phyloP scores from a whole-genome alignment of 78 protist genomes.

The Pigoraptor vietnamica region DNA sequence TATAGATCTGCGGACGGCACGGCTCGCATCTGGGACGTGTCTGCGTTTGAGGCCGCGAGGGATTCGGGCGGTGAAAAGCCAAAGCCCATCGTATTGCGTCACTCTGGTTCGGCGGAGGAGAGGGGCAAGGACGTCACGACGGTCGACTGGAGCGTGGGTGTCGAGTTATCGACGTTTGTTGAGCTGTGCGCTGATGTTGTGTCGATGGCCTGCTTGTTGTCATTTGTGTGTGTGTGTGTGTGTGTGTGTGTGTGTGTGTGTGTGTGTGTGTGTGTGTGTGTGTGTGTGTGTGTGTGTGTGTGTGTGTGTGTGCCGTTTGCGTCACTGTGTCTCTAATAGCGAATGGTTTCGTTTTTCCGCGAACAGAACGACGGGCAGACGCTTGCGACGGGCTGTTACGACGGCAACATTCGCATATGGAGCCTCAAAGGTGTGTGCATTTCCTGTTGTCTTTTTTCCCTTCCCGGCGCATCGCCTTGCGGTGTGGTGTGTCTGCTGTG shows the following conservation, averaged over 20 bases:
- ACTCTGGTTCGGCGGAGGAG: neutral
- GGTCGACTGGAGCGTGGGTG: conserved; percentile 79
- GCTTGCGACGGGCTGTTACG: neutral
- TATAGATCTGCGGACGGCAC: conserved; percentile 84
- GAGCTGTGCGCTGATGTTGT: too few species aligned
- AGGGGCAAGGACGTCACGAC: conserved; percentile 81
- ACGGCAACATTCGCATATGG: neutral
- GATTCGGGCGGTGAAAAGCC: neutral
- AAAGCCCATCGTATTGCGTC: neutral
- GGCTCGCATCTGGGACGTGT: conserved; percentile 78
- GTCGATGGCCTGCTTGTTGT: neutral
- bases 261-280: neutral
- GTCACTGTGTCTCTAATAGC: too few species aligned
- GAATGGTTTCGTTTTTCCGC: too few species aligned
- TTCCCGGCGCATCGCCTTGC: neutral
- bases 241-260: neutral
- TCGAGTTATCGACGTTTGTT: too few species aligned
- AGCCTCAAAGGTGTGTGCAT: neutral
- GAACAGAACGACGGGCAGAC: neutral
- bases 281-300: neutral
- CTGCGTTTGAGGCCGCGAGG: neutral
- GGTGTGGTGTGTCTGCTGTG: too few species aligned
- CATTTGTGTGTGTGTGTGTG: neutral
- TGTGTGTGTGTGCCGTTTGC: neutral
- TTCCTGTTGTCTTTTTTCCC: neutral